phyloP scores from a whole-genome alignment of 495 filamentous ascomycete genomes.

The Trichocladium antarcticum region DNA sequence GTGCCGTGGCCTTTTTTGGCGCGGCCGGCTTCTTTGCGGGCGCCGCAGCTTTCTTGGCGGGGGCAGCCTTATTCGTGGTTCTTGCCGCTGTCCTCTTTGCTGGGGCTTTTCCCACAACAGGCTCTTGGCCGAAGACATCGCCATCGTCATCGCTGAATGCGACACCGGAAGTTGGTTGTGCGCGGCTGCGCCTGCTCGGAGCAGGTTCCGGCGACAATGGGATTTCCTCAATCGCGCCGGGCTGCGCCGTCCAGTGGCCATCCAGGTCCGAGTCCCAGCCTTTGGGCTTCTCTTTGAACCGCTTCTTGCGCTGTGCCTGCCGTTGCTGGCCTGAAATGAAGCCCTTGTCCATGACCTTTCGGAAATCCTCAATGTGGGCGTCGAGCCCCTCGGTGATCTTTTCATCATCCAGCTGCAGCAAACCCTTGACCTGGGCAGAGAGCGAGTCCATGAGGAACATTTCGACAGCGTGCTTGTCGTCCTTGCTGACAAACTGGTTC shows the following conservation, averaged over 20 bases:
- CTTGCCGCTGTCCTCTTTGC: slow-evolving; percentile 27
- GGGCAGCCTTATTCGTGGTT: slow-evolving; percentile 31
- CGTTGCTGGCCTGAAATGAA: slow-evolving; percentile 59
- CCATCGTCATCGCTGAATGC: slow-evolving; percentile 26
- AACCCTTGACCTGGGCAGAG: slow-evolving; percentile 59
- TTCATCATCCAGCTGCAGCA: slow-evolving; percentile 58
- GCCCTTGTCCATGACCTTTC: slow-evolving; percentile 55
- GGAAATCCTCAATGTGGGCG: slow-evolving; percentile 59
- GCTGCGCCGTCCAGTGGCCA: slow-evolving; percentile 73
- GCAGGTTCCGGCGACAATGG: slow-evolving; percentile 35
- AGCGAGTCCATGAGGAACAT: slow-evolving; percentile 77
- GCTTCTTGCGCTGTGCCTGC: slow-evolving; percentile 41
- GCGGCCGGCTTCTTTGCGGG: slow-evolving; percentile 33
- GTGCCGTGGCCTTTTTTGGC: slow-evolving; percentile 29
- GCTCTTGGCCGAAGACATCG: slow-evolving; percentile 31
- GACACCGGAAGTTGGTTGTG: slow-evolving; percentile 10
- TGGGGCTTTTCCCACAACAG: slow-evolving; percentile 20
- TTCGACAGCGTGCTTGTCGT: slow-evolving; percentile 88
- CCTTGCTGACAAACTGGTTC: slow-evolving; percentile 84
- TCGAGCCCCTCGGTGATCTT: slow-evolving; percentile 50
- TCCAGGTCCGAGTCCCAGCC: slow-evolving; percentile 79
- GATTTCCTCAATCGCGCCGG: slow-evolving; percentile 49
- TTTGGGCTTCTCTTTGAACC: slow-evolving; percentile 63
- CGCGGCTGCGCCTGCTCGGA: slow-evolving; percentile 26
- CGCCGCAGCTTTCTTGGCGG: slow-evolving; percentile 29